Percentiles rank a stretch among this genome's conserved stretches.
Evolutionary conservation across 495 filamentous ascomycete species (phyloP).

Genomic region (Lasiosphaeria miniovina): DNA sequence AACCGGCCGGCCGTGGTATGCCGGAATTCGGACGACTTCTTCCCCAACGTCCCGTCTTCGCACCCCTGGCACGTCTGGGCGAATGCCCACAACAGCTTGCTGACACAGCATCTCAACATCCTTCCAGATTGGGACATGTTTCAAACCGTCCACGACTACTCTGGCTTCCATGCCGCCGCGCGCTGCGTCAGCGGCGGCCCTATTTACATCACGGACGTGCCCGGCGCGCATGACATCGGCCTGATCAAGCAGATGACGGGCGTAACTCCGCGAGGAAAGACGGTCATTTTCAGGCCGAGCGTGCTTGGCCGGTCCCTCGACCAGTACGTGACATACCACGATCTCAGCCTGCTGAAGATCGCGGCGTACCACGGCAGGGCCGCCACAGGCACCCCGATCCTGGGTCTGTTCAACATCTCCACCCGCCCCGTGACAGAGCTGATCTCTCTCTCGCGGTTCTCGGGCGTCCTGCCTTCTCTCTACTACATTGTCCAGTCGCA

Average conservation of each 20-base stretch:
- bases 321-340: slow-evolving; percentile 71
- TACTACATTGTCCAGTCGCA: slow-evolving; percentile 73
- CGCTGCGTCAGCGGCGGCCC: slow-evolving; percentile 88
- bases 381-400: slow-evolving; percentile 65
- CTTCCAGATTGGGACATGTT: slow-evolving; percentile 99
- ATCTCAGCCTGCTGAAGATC: slow-evolving; percentile 69
- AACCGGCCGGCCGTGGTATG: slow-evolving; percentile 67
- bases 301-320: slow-evolving; percentile 66
- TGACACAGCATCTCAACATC: slow-evolving; percentile 59
- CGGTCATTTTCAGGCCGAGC: slow-evolving; percentile 73
- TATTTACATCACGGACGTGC: slow-evolving; percentile 88
- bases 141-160: slow-evolving; percentile 76
- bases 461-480: slow-evolving; percentile 53
- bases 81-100: slow-evolving; percentile 86
- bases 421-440: slow-evolving; percentile 57
- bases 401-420: slow-evolving; percentile 82
- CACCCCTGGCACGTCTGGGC: slow-evolving; percentile 94
- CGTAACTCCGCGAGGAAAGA: slow-evolving; percentile 61
- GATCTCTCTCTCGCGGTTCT: slow-evolving; percentile 66
- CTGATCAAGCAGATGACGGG: slow-evolving; percentile 76
- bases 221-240: slow-evolving; percentile 70
- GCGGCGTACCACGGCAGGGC: slow-evolving; percentile 65
- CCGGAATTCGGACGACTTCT: slow-evolving; percentile 94
- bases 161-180: slow-evolving; percentile 82
- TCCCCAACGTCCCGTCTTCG: slow-evolving; percentile 69